phyloP scores from a whole-genome alignment of 371 early-diverging fungal genomes.

The Dentiscutata heterogama region DNA sequence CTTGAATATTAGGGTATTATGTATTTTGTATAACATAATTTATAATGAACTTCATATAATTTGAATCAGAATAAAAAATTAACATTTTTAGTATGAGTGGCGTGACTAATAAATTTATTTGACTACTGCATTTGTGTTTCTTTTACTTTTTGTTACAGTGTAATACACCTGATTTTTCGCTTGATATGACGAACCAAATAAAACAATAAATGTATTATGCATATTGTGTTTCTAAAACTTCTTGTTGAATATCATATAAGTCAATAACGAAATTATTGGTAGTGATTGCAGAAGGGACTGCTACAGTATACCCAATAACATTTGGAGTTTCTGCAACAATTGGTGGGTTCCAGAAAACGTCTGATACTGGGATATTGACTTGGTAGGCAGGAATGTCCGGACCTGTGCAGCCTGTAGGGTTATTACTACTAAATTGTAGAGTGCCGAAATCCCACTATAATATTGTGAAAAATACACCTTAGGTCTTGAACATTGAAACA shows the following conservation, averaged over 20 bases:
- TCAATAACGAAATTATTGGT: slow-evolving; percentile 28
- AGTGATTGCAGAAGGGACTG: slow-evolving; percentile 7
- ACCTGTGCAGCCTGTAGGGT: background rate
- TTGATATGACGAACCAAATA: too few species aligned
- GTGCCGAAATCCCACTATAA: slow-evolving; percentile 37
- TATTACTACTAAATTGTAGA: background rate
- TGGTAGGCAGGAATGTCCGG: slow-evolving; percentile 17
- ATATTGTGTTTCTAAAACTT: background rate
- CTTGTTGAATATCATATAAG: slow-evolving; percentile 35
- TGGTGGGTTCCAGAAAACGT: slow-evolving; percentile 35
- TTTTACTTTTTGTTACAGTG: too few species aligned
- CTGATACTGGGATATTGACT: slow-evolving; percentile 22
- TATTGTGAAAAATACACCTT: background rate
- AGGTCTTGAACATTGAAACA: background rate
- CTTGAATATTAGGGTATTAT: too few species aligned
- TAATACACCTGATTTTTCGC: too few species aligned
- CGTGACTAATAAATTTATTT: too few species aligned
- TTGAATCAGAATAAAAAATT: too few species aligned
- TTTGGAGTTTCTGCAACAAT: slow-evolving; percentile 18
- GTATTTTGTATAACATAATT: too few species aligned
- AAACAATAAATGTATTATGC: too few species aligned
- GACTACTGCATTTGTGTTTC: too few species aligned
- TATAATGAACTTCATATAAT: too few species aligned
- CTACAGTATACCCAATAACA: background rate
- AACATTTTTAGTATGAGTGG: too few species aligned